Base-by-base conservation (phyloP, 2,329 filamentous ascomycete genomes). In the Lachnellula hyalina region DNA sequence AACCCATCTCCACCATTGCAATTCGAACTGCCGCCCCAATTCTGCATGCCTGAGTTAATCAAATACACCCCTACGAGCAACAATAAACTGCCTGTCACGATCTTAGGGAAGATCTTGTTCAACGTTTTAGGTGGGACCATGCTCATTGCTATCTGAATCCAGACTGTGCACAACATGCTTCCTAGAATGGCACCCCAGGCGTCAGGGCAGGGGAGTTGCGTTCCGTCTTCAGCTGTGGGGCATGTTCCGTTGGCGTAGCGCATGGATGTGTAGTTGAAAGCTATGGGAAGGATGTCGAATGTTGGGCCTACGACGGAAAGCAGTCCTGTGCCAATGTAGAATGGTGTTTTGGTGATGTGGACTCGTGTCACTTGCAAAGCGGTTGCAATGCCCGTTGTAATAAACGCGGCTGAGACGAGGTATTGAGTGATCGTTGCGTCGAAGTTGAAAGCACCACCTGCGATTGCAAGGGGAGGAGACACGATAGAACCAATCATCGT, bases 221-320 rank as follows among this genome's bases (percentile, higher is more conserved):
- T 83, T 5, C 84, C 83, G 59, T 80, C 72, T 1, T 73, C 75
- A 53, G 76, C 80, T 0, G 70, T 68, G 2, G 83, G 83, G 59
- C 84, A 87, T 60, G 79, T 85, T 4, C 85, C 85, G 14, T 79
- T 83, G 4, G 71, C 68, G 63, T 89, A 88, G 77, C 83, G 85
- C 66, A 85, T 83, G 2, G 70, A 62, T 8, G 86, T 77, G 2
- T 83, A 83, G 19, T 81, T 82, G 4, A 78, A 78, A 1, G 83
- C 82, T 7, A 87, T 82, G 1, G 84, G 81, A 47, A 88, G 81
- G 19, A 82, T 85, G 9, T 84, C 77, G 63, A 88, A 88, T 0
- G 83, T 86, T 5, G 83, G 85, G 9, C 85, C 85, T 2, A 87
- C 84, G 0, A 87, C 84, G 0, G 82, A 86, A 45, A 87, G 81